These are phyloP conservation scores for Rasamsonia emersonii DNA, from an alignment of 2,329 filamentous ascomycete species.

Conservation along the genomic window DNA sequence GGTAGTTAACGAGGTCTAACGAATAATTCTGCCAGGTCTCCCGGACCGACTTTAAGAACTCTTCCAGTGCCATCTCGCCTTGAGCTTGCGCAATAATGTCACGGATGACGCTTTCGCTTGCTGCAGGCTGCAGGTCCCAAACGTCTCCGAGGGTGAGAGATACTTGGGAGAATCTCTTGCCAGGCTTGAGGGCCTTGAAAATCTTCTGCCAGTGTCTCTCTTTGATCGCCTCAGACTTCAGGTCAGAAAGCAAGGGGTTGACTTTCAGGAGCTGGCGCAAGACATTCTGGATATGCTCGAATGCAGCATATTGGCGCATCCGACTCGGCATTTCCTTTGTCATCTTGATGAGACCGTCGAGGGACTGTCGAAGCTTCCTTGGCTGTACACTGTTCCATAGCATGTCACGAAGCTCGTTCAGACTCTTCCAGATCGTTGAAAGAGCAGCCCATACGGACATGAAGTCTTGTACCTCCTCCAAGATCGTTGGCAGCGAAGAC, in stretches of 20 bases:
- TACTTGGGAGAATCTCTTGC: slow-evolving; percentile 85
- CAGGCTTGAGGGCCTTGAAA: slow-evolving; percentile 88
- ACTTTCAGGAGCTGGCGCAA: slow-evolving; percentile 84
- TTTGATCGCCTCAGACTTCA: slow-evolving; percentile 93
- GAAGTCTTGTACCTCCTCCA: slow-evolving; percentile 97
- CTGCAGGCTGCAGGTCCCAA: slow-evolving; percentile 88
- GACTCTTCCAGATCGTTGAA: slow-evolving; percentile 90
- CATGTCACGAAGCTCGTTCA: slow-evolving; percentile 86
- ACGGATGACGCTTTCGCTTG: slow-evolving; percentile 78
- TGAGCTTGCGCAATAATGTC: slow-evolving; percentile 94
- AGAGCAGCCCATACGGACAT: slow-evolving; percentile 96
- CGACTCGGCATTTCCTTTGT: slow-evolving; percentile 98
- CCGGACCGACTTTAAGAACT: slow-evolving; percentile 91
- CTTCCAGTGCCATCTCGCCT: slow-evolving; percentile 95
- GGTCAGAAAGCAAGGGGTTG: slow-evolving; percentile 75
- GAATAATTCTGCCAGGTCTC: slow-evolving; percentile 96
- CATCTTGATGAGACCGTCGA: slow-evolving; percentile 92
- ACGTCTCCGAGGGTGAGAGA: slow-evolving; percentile 97
- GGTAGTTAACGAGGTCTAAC: slow-evolving; percentile 90
- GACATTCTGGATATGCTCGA: slow-evolving; percentile 92
- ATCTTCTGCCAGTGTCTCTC: slow-evolving; percentile 98
- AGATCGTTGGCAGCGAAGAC: slow-evolving; percentile 69
- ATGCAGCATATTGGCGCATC: slow-evolving; percentile 99
- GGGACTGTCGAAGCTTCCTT: slow-evolving; percentile 77
- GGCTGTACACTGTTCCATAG: slow-evolving; percentile 95